Percentiles rank a stretch among this genome's conserved stretches.
Evolutionary conservation across 2,329 filamentous ascomycete species (phyloP).

Genomic region (Biscogniauxia sp.): DNA sequence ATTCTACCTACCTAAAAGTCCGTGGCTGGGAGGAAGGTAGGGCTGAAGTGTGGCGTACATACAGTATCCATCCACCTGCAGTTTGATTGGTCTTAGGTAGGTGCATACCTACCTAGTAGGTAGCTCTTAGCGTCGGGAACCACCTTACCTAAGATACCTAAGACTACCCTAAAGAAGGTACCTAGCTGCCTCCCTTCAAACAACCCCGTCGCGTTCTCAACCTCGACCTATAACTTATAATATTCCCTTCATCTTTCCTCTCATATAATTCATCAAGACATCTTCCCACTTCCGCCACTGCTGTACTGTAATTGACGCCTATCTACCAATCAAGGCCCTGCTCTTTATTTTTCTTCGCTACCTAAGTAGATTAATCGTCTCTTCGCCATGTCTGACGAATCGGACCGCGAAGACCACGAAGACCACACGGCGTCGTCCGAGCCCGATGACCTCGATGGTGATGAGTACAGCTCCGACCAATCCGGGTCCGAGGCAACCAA

Average conservation of each 20-base stretch:
- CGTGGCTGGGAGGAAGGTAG: too few species aligned
- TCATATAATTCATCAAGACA: background rate
- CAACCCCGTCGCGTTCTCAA: background rate
- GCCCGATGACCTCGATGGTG: constrained; percentile 5
- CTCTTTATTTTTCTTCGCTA: too few species aligned
- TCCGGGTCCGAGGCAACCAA: constrained; percentile 18
- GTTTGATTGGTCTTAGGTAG: too few species aligned
- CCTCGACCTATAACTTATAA: background rate
- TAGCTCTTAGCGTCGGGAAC: too few species aligned
- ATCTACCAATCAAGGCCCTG: background rate
- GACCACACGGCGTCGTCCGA: constrained; percentile 13
- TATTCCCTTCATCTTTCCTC: background rate
- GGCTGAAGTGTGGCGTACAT: too few species aligned
- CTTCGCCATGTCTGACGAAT: constrained; percentile 24
- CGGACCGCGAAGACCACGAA: constrained; percentile 20
- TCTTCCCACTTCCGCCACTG: background rate
- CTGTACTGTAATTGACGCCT: background rate
- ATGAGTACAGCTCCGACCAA: constrained; percentile 19
- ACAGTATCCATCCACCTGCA: too few species aligned
- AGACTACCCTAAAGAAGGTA: background rate
- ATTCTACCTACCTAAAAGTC: too few species aligned
- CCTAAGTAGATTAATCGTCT: too few species aligned
- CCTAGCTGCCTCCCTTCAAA: background rate
- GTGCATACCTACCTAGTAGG: too few species aligned
- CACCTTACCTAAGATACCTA: background rate